Evolutionary conservation across 2,329 filamentous ascomycete species (phyloP).

Genomic region (Colletotrichum sp.): DNA sequence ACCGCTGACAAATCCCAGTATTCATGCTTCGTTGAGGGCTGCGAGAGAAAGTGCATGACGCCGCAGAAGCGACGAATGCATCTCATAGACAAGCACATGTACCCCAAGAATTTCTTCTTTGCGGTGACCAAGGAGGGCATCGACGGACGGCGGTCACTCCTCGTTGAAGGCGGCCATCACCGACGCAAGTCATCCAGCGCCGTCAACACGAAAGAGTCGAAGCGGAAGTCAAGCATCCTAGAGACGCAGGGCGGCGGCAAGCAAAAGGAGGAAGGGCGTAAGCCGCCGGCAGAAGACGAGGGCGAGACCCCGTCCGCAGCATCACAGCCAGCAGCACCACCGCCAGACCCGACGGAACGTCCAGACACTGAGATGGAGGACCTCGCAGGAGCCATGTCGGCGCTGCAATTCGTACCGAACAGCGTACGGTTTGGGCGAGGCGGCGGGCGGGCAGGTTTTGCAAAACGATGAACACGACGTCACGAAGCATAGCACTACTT

Average conservation of each 20-base stretch:
- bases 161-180: slow-evolving; percentile 62
- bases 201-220: slow-evolving; percentile 34
- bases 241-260: slow-evolving; percentile 21
- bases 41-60: slow-evolving; percentile 83
- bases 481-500: slow-evolving; percentile 17
- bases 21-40: slow-evolving; percentile 88
- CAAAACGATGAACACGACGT: slow-evolving; percentile 43
- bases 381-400: slow-evolving; percentile 71
- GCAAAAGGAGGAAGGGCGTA: not conserved
- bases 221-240: slow-evolving; percentile 36
- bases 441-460: slow-evolving; percentile 57
- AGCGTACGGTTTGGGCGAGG: slow-evolving; percentile 70
- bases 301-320: not conserved
- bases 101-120: slow-evolving; percentile 88
- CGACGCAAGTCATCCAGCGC: slow-evolving; percentile 52
- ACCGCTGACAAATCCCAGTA: slow-evolving; percentile 57
- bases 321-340: not conserved
- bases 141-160: slow-evolving; percentile 80
- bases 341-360: slow-evolving; percentile 5
- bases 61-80: slow-evolving; percentile 86
- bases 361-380: slow-evolving; percentile 64
- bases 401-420: slow-evolving; percentile 72
- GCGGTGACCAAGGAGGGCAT: slow-evolving; percentile 88
- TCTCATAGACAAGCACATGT: slow-evolving; percentile 93
- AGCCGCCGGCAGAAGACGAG: not conserved